phyloP scores from a whole-genome alignment of 345 rosid genomes.

The Salix arbutifolia region DNA sequence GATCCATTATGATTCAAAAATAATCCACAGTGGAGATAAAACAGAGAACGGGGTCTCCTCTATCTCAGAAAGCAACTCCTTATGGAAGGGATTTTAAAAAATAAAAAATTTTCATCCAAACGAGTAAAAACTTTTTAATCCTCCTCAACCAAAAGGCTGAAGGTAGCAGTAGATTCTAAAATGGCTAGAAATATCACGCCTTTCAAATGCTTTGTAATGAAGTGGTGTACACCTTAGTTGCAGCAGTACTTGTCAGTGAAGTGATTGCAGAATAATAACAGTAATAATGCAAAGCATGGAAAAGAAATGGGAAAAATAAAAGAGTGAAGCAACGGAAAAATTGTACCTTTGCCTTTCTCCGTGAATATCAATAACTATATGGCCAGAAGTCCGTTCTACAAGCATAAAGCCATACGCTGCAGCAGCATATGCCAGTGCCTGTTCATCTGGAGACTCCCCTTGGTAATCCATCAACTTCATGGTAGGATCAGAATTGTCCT shows the following conservation, averaged over 20 bases:
- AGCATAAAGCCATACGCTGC: conserved; percentile 98
- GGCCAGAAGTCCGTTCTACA: conserved; percentile 92
- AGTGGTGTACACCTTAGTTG: neutral
- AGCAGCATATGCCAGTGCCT: conserved; percentile 95
- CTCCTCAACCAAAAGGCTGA: neutral
- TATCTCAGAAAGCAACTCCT: neutral
- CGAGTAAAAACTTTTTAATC: neutral
- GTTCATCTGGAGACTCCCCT: conserved; percentile 99
- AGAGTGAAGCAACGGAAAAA: neutral
- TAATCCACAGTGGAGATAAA: neutral
- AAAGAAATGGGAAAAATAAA: neutral
- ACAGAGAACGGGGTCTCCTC: neutral
- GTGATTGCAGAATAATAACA: neutral
- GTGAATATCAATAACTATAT: conserved; percentile 74
- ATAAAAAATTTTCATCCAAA: neutral
- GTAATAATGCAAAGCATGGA: neutral
- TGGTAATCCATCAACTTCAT: conserved; percentile 87
- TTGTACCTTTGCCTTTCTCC: conserved; percentile 84
- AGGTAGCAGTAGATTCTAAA: neutral
- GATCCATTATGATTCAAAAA: neutral
- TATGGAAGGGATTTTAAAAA: neutral
- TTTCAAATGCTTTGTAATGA: neutral
- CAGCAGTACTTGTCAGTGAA: neutral
- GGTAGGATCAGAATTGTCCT: conserved; percentile 60
- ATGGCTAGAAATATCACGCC: neutral